Evolutionary conservation across 176 grass and related monocot species (phyloP).

Genomic region (Chrysopogon serrulatus): DNA sequence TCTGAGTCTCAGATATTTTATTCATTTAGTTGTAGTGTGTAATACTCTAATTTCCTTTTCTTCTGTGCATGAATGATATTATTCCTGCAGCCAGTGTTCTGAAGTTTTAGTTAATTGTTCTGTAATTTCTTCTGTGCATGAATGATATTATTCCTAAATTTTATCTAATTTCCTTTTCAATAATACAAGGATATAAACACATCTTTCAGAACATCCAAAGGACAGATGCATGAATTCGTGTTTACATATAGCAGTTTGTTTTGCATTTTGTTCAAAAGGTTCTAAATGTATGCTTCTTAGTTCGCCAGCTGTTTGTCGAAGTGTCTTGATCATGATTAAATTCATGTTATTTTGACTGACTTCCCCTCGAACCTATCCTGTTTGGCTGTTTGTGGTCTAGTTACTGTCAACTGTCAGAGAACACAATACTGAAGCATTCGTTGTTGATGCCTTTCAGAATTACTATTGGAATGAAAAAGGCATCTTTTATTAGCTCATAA

Average conservation of each 20-base stretch:
- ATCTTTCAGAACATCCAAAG: background rate
- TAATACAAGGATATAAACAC: background rate
- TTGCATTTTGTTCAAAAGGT: background rate
- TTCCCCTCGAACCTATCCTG: background rate
- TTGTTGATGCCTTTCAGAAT: background rate
- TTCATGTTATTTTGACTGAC: background rate
- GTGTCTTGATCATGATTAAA: background rate
- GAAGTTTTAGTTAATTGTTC: background rate
- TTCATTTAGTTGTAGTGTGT: background rate
- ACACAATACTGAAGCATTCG: background rate
- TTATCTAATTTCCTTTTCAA: background rate
- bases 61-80: too few relatives aligned
- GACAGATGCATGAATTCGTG: background rate
- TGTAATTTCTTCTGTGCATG: background rate
- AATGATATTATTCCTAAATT: background rate
- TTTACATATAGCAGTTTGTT: background rate
- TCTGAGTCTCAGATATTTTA: background rate
- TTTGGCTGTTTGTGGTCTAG: background rate
- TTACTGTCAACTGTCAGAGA: background rate
- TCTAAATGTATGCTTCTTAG: background rate
- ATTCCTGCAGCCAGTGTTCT: background rate
- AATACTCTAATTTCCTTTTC: background rate
- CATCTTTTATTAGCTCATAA: background rate
- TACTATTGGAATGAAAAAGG: background rate
- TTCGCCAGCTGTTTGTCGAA: background rate